A percentile compares a stretch with the other conserved stretches of the same genome.
phyloP scores from a whole-genome alignment of 257 asterid genomes.

The Gynochthodes officinalis region DNA sequence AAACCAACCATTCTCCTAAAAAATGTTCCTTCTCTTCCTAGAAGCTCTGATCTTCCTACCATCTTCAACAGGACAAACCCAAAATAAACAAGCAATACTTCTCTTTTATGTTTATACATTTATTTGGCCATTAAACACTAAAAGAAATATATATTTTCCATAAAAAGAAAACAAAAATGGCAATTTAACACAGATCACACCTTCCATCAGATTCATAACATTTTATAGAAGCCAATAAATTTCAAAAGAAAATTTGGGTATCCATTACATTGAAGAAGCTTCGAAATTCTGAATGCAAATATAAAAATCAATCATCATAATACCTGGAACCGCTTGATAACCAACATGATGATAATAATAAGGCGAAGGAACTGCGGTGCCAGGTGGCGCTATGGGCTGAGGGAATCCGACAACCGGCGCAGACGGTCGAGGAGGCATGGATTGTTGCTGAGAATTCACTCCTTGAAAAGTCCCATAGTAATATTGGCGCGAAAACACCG shows the following conservation, averaged over 20 bases:
- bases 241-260: not conserved
- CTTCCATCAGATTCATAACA: not conserved
- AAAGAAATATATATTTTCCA: not conserved
- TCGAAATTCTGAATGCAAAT: not conserved
- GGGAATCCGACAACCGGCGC: constrained; percentile 74
- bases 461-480: constrained; percentile 93
- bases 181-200: not conserved
- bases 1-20: not conserved
- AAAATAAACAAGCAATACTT: too few relatives aligned
- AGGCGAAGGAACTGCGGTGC: constrained; percentile 35
- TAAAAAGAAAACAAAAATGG: not conserved
- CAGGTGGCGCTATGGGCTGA: constrained; percentile 68
- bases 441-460: constrained; percentile 61
- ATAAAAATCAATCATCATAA: not conserved
- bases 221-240: not conserved
- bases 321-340: constrained; percentile 71
- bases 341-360: constrained; percentile 53
- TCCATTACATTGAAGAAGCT: not conserved
- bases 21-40: not conserved
- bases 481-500: constrained; percentile 40
- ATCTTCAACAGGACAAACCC: not conserved
- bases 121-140: not conserved
- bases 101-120: too few relatives aligned
- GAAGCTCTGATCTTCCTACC: constrained; percentile 2
- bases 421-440: constrained; percentile 33